phyloP scores from a whole-genome alignment of 352 stramenopile species.

The Albugo candida region DNA sequence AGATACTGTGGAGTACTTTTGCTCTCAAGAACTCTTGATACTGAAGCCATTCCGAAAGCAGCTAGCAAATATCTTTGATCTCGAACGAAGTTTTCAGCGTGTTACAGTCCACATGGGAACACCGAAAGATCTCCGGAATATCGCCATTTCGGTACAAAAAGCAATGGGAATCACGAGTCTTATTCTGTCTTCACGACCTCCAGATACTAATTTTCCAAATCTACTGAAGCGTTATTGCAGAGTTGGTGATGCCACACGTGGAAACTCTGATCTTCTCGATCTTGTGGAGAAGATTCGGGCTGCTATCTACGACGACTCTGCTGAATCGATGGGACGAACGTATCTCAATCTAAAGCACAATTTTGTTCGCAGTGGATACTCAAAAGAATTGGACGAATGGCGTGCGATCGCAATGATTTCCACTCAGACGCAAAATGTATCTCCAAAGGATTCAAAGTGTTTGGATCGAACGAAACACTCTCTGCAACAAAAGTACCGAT shows the following conservation, averaged over 20 bases:
- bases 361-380: constrained; percentile 40
- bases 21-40: constrained; percentile 17
- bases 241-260: too few relatives aligned
- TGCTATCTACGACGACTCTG: constrained; percentile 31
- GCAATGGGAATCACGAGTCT: constrained; percentile 2
- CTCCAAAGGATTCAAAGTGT: too few relatives aligned
- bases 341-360: constrained; percentile 33
- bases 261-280: constrained; percentile 1
- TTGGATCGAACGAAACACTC: too few relatives aligned
- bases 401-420: constrained; percentile 10
- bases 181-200: constrained; percentile 8
- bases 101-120: constrained; percentile 34
- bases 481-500: constrained; percentile 39
- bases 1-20: constrained; percentile 33
- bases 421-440: too few relatives aligned
- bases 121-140: constrained; percentile 50
- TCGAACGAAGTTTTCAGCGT: constrained; percentile 49
- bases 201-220: neutral
- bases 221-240: neutral
- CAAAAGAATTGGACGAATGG: constrained; percentile 36
- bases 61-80: constrained; percentile 34
- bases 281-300: constrained; percentile 23
- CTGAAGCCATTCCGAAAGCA: constrained; percentile 30
- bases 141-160: constrained; percentile 33
- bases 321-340: constrained; percentile 7